Evolutionary conservation across 768 basidiomycete species (phyloP).

Genomic region (Suillus clintonianus): DNA sequence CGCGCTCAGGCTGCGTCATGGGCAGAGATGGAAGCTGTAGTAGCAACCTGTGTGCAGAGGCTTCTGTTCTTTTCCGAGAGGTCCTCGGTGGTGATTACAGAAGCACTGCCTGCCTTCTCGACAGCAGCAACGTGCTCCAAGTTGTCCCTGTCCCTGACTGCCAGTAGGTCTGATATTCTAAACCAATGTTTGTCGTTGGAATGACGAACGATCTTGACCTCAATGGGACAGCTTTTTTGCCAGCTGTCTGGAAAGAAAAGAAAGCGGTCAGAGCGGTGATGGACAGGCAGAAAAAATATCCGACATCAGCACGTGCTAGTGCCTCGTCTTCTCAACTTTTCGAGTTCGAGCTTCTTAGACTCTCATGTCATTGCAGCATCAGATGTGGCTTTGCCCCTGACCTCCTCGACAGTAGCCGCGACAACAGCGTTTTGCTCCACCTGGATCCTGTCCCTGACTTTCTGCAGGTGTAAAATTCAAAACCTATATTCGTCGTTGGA

Average conservation of each 20-base stretch:
- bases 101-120: conserved; percentile 38
- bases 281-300: background rate
- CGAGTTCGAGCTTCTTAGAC: background rate
- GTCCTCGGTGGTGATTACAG: conserved; percentile 37
- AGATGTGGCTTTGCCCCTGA: background rate
- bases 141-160: conserved; percentile 43
- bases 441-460: background rate
- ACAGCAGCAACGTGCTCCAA: conserved; percentile 53
- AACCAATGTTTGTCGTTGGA: too few species aligned
- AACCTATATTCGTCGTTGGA: background rate
- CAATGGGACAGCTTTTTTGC: background rate
- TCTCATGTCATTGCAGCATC: background rate
- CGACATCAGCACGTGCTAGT: background rate
- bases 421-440: background rate
- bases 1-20: conserved; percentile 49
- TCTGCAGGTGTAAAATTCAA: background rate
- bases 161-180: conserved; percentile 41
- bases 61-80: conserved; percentile 53
- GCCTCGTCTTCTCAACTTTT: background rate
- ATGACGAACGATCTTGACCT: too few species aligned
- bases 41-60: conserved; percentile 54
- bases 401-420: background rate
- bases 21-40: conserved; percentile 49
- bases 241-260: background rate
- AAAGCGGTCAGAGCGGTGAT: background rate